These are phyloP conservation scores for Dendrobium catenatum DNA, from an alignment of 106 monocot genomes.

Conservation along the genomic window DNA sequence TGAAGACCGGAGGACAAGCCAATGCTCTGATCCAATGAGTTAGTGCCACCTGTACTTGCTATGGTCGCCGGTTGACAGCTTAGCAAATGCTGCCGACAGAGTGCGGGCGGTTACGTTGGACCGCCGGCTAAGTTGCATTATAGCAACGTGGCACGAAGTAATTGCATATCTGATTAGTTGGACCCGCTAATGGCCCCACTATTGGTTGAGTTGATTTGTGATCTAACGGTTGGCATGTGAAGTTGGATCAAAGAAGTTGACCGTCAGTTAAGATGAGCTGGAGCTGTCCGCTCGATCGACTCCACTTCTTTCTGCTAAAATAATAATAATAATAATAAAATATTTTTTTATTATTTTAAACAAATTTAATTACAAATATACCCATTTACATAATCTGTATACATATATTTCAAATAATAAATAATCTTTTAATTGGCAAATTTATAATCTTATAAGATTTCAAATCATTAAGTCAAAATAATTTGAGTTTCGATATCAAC, in stretches of 20 bases:
- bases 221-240: not conserved
- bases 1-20: not conserved
- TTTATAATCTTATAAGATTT: too few relatives aligned
- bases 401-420: too few relatives aligned
- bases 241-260: not conserved
- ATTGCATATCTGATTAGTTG: not conserved
- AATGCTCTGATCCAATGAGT: not conserved
- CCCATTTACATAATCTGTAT: too few relatives aligned
- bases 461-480: too few relatives aligned
- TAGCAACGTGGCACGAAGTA: not conserved
- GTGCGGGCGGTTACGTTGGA: not conserved
- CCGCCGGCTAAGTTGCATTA: not conserved
- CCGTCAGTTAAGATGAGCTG: slow-evolving; percentile 1
- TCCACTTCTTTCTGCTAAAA: not conserved
- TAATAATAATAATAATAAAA: too few relatives aligned
- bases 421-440: too few relatives aligned
- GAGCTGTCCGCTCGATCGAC: not conserved
- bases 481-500: too few relatives aligned
- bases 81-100: slow-evolving; percentile 1
- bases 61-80: not conserved
- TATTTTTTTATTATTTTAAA: too few relatives aligned
- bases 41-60: not conserved
- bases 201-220: not conserved
- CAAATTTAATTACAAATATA: too few relatives aligned
- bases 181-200: not conserved